Evolutionary conservation across 2,329 filamentous ascomycete species (phyloP), one percentile per base, ranked within the genome.

Genomic region (Fusarium coffeatum): DNA sequence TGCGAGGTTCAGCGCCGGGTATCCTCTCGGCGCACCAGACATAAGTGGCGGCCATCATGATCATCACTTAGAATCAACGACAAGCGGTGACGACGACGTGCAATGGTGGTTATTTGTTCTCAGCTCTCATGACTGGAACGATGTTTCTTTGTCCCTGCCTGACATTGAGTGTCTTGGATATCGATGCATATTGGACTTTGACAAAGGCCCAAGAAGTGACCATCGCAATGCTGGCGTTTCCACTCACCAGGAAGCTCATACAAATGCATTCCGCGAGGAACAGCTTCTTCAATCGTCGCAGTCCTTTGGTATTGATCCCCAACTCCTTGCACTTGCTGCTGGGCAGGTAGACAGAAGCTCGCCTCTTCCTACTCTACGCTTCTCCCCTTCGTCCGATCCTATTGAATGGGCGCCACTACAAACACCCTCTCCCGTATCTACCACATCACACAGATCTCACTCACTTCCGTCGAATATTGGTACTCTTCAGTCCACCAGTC

Each of bases 91-190:
- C 23, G 6, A 23, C 23, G 41, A 58, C 8, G 6, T 8, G 4
- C 25, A 32, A 54, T 54, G 47, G 23, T 23, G 23, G 23, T 23
- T 23, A 23, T 23, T 23, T 4, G 23, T 23, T 4, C 2, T 32
- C 32, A 18, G 5, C 5, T 42, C 1, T 10, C 16, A 23, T 12
- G 11, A 5, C 9, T 25, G 25, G 32, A 25, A 25, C 3, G 20
- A 11, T 5, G 0, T 18, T 10, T 1, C 2, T 0, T 2, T 2
- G 18, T 1, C 2, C 15, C 10, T 10, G 3, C 13, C 12, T 12
- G 6, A 5, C 18, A 2, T 27, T 28, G 53, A 40, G 13, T 23
- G 8, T 58, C 6, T n/a, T 15, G n/a, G 55, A 12, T 22, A 23
- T 23, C 23, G 23, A 23, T 23, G 4, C 23, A 23, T 23, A 23